Evolutionary conservation across 192 early-diverging fungal genomes (phyloP).

Genomic region (Dispira parvispora): DNA sequence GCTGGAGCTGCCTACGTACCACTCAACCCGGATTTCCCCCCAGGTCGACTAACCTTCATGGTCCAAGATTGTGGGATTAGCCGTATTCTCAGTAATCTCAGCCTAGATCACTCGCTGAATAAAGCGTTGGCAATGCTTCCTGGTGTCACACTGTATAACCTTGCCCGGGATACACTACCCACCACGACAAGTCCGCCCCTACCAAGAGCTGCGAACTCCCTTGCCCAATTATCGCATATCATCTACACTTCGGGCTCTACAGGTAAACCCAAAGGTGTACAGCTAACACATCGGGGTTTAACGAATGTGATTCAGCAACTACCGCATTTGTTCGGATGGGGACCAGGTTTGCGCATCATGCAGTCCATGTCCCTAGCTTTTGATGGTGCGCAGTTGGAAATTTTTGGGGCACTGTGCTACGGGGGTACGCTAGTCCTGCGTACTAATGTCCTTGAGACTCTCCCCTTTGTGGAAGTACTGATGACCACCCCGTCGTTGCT

Average conservation of each 20-base stretch:
- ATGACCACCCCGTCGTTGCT: background rate
- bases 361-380: constrained; percentile 12
- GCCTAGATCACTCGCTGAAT: background rate
- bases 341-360: background rate
- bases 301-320: constrained; percentile 10
- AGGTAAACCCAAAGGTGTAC: constrained; percentile 18
- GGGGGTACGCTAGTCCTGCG: constrained; percentile 11
- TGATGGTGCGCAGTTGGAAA: constrained; percentile 11
- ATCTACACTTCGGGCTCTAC: constrained; percentile 17
- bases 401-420: constrained; percentile 7
- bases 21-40: background rate
- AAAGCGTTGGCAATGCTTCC: background rate
- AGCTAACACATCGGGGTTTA: constrained; percentile 15
- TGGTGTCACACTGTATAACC: background rate
- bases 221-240: constrained; percentile 3
- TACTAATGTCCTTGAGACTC: background rate
- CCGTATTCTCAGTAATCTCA: background rate
- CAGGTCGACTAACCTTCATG: background rate
- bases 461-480: background rate
- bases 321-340: constrained; percentile 2
- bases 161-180: background rate
- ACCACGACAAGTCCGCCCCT: background rate
- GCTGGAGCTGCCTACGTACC: background rate
- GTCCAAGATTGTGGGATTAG: background rate
- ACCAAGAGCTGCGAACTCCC: background rate